A percentile compares a stretch with the other conserved stretches of the same genome.
These are phyloP conservation scores for Graphilbum fragrans DNA, from an alignment of 2,329 filamentous ascomycete species.

Conservation along the genomic window DNA sequence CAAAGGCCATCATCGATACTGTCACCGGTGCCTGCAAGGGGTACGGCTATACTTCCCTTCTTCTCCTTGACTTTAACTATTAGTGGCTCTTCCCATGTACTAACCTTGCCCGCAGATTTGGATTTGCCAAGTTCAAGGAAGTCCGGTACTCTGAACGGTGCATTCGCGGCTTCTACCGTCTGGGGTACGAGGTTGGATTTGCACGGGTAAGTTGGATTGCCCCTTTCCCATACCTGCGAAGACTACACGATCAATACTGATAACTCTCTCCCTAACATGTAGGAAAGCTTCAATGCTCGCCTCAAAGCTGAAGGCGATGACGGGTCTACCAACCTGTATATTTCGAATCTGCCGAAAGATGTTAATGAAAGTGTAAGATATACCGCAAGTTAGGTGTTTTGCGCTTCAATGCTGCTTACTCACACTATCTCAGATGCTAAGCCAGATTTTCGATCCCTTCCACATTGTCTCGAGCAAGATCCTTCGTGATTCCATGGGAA, in stretches of 20 bases:
- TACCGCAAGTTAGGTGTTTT: not conserved
- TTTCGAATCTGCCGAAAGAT: conserved; percentile 87
- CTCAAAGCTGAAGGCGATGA: conserved; percentile 93
- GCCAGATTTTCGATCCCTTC: conserved; percentile 66
- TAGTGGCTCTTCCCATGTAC: too few species aligned
- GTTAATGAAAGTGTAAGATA: conserved; percentile 75
- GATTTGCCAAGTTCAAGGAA: conserved; percentile 90
- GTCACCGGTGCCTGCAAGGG: conserved; percentile 92
- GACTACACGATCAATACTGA: not conserved
- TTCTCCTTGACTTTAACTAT: not conserved
- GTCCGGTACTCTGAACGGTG: conserved; percentile 86
- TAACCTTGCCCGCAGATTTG: conserved; percentile 58
- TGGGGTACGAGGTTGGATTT: conserved; percentile 96
- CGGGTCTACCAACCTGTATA: conserved; percentile 86
- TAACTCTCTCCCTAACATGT: conserved; percentile 3
- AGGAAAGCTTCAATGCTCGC: conserved; percentile 97
- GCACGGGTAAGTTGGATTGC: conserved; percentile 55
- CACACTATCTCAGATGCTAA: conserved; percentile 48
- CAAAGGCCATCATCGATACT: conserved; percentile 96
- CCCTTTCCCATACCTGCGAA: too few species aligned
- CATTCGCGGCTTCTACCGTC: conserved; percentile 86
- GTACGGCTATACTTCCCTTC: conserved; percentile 36
- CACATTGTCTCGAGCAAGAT: conserved; percentile 91
- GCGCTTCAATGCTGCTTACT: not conserved
- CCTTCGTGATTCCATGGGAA: conserved; percentile 79